These are phyloP conservation scores for Phylloporus sp. DNA, from an alignment of 768 basidiomycete species.

Conservation along the genomic window DNA sequence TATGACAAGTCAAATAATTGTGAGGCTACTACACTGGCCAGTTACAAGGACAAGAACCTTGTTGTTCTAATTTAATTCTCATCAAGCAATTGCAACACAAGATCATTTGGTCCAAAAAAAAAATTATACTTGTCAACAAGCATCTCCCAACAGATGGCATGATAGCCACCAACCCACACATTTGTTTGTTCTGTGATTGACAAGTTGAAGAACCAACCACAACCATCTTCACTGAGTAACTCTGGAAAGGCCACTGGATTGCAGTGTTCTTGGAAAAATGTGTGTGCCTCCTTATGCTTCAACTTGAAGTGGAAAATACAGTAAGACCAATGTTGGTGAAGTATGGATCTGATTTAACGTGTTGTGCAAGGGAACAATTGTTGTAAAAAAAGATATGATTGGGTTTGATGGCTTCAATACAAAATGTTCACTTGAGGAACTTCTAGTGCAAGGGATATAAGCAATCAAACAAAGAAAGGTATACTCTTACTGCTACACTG, in stretches of 20 bases:
- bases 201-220: conserved; percentile 35
- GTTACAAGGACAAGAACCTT: neutral
- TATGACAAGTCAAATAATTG: too few species aligned
- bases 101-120: conserved; percentile 38
- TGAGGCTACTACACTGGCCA: conserved; percentile 1
- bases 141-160: conserved; percentile 35
- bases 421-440: conserved; percentile 1
- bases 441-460: neutral
- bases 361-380: conserved; percentile 4
- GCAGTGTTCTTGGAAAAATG: conserved; percentile 26
- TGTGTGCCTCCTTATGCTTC: conserved; percentile 31
- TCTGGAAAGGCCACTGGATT: conserved; percentile 30
- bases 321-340: conserved; percentile 22
- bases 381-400: conserved; percentile 8
- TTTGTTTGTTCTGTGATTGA: conserved; percentile 35
- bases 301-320: conserved; percentile 37
- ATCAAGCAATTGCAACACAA: conserved; percentile 14
- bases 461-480: neutral
- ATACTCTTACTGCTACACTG: neutral
- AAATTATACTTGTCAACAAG: conserved; percentile 28
- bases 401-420: neutral
- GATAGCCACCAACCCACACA: conserved; percentile 37
- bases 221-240: conserved; percentile 17
- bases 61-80: neutral
- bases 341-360: neutral